Evolutionary conservation across 2,329 filamentous ascomycete genomes (phyloP).

Genomic region (Aspergillus pseudonomiae): DNA sequence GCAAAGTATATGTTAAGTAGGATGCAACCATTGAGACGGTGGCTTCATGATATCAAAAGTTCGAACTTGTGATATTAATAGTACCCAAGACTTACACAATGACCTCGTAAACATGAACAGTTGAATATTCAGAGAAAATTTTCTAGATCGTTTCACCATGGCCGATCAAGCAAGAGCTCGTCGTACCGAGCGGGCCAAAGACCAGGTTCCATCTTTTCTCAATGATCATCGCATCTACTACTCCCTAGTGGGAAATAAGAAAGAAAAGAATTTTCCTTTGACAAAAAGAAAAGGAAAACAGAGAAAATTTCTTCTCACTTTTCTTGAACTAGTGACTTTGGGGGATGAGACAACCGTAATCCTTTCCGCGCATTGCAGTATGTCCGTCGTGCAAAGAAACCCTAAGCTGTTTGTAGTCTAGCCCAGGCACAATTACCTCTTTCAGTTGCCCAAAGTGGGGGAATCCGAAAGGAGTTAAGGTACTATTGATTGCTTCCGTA

Average conservation of each 20-base stretch:
- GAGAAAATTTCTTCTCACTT: background rate
- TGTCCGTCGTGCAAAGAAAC: background rate
- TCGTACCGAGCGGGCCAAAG: conserved; percentile 18
- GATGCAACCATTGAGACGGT: background rate
- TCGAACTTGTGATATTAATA: background rate
- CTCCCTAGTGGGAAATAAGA: background rate
- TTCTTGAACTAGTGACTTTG: background rate
- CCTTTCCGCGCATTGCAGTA: background rate
- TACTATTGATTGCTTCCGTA: background rate
- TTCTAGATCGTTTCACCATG: conserved; percentile 39
- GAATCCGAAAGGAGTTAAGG: background rate
- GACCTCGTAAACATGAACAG: background rate
- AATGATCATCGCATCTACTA: background rate
- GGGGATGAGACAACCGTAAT: conserved; percentile 1
- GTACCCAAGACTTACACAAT: background rate
- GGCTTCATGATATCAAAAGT: background rate
- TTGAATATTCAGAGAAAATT: background rate
- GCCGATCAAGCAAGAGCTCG: conserved; percentile 35
- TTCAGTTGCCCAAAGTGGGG: background rate
- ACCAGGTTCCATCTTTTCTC: background rate
- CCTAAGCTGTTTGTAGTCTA: background rate
- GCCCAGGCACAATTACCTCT: conserved; percentile 13
- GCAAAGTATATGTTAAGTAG: background rate
- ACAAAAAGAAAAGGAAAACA: background rate
- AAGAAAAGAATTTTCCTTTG: background rate